These are phyloP conservation scores for Dactylonectria macrodidyma DNA, from an alignment of 2,329 filamentous ascomycete genomes.

Conservation along the genomic window DNA sequence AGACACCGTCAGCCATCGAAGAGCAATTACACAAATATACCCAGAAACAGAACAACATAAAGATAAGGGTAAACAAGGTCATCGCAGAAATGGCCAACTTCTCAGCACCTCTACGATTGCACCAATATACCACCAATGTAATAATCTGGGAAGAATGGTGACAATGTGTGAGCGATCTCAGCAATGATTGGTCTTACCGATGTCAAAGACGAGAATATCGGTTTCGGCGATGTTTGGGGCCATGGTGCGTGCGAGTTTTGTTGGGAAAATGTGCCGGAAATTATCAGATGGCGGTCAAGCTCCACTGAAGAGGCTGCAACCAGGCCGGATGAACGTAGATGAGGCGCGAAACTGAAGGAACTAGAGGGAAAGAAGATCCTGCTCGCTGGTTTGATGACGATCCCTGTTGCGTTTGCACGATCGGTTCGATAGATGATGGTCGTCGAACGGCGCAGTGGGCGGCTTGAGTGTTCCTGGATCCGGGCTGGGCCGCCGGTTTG, in stretches of 20 bases:
- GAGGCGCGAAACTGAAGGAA: constrained; percentile 7
- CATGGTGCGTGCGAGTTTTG: constrained; percentile 33
- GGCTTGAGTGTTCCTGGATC: constrained; percentile 46
- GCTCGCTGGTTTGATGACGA: constrained; percentile 5
- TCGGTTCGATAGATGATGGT: constrained; percentile 12
- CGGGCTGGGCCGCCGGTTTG: constrained; percentile 39
- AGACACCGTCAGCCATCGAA: constrained; percentile 14
- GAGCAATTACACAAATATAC: neutral
- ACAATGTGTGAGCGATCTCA: constrained; percentile 12
- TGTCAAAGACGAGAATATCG: constrained; percentile 55
- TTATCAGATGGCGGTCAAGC: constrained; percentile 31
- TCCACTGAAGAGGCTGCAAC: constrained; percentile 20
- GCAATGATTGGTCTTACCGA: constrained; percentile 51
- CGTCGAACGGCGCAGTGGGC: constrained; percentile 21
- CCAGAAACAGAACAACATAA: constrained; percentile 17
- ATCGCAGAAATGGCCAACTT: neutral
- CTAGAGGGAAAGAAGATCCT: neutral
- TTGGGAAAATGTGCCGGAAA: constrained; percentile 33
- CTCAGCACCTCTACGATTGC: neutral
- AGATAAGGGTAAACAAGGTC: constrained; percentile 11
- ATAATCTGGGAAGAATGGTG: constrained; percentile 17
- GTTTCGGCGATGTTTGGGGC: constrained; percentile 47
- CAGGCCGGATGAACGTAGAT: constrained; percentile 8
- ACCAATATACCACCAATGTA: constrained; percentile 4
- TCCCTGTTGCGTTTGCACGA: constrained; percentile 22